These are phyloP conservation scores for Agrocybe pediades DNA, from an alignment of 768 basidiomycete species.

Conservation along the genomic window DNA sequence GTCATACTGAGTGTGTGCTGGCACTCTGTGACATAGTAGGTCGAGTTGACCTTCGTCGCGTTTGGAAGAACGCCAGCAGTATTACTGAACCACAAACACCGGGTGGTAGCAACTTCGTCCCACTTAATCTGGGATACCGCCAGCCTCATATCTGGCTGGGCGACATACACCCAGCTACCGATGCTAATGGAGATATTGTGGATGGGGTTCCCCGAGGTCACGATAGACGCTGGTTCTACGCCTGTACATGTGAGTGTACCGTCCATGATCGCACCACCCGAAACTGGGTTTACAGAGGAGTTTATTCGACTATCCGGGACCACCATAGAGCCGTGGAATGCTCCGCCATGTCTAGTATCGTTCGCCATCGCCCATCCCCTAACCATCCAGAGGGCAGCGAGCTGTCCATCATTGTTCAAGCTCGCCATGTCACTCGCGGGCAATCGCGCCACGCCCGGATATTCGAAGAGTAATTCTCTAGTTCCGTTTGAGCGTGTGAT, in stretches of 20 bases:
- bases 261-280: neutral
- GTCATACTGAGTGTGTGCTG: neutral
- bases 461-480: neutral
- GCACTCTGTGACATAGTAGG: neutral
- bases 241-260: neutral
- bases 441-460: neutral
- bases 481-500: neutral
- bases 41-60: neutral
- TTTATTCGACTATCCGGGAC: neutral
- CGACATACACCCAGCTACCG: neutral
- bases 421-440: neutral
- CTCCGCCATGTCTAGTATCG: neutral
- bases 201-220: neutral
- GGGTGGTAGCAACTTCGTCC: neutral
- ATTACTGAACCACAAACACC: conserved; percentile 3
- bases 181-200: neutral
- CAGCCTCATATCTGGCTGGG: neutral
- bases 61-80: neutral
- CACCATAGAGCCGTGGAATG: conserved; percentile 1
- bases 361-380: neutral
- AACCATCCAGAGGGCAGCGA: neutral
- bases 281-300: neutral
- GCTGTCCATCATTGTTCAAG: neutral
- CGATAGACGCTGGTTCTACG: neutral
- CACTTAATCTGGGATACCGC: neutral